Percentiles rank a stretch among this genome's conserved stretches.
These are phyloP conservation scores for Aristolochia fimbriata DNA, from an alignment of 164 flowering plant species.

Conservation along the genomic window DNA sequence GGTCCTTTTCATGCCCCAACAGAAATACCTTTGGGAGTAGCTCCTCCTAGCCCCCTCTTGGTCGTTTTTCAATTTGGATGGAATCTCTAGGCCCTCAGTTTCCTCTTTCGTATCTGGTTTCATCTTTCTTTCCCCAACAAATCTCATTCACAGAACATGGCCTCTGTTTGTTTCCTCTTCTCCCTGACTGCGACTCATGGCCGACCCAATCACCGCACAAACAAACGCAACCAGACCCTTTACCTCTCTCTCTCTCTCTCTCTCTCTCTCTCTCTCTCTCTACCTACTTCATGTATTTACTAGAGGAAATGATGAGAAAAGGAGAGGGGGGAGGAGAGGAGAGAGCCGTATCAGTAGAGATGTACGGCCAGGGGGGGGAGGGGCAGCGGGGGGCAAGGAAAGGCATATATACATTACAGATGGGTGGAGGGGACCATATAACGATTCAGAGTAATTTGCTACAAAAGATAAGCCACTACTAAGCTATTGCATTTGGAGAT, in stretches of 20 bases:
- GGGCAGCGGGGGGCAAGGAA: too few relatives aligned
- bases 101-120: constrained; percentile 2
- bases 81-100: neutral
- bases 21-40: neutral
- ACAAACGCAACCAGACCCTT: neutral
- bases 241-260: neutral
- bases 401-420: too few relatives aligned
- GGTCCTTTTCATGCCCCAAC: neutral
- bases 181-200: neutral
- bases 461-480: too few relatives aligned
- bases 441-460: neutral
- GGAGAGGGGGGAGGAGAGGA: too few relatives aligned
- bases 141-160: constrained; percentile 9
- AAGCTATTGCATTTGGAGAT: too few relatives aligned
- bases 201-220: neutral
- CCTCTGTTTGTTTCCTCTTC: neutral
- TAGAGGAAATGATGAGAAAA: too few relatives aligned
- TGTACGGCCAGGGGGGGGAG: neutral
- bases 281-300: neutral
- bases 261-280: neutral
- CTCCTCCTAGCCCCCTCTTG: neutral
- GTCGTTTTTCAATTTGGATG: neutral
- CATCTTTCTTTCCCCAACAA: neutral
- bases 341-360: neutral
- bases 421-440: neutral